Evolutionary conservation across 2,329 filamentous ascomycete species (phyloP).

Genomic region (Cyclaneusma minus): DNA sequence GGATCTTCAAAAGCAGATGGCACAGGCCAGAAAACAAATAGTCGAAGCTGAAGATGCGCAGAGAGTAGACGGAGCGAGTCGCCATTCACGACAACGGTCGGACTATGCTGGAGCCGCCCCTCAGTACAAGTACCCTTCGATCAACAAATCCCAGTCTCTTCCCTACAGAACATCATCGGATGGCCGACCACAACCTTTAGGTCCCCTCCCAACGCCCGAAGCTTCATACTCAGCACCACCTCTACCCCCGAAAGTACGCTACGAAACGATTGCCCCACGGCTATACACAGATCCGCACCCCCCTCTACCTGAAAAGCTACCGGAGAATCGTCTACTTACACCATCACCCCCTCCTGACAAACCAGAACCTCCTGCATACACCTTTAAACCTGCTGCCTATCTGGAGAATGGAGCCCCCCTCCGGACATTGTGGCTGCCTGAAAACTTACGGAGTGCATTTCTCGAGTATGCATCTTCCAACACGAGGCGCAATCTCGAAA

Average conservation of each 20-base stretch:
- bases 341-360: slow-evolving; percentile 5
- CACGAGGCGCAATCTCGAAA: slow-evolving; percentile 72
- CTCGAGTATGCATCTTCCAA: slow-evolving; percentile 60
- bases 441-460: slow-evolving; percentile 58
- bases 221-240: slow-evolving; percentile 2
- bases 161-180: too few relatives aligned
- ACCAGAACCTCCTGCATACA: slow-evolving; percentile 32
- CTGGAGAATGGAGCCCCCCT: slow-evolving; percentile 81
- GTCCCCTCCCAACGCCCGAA: slow-evolving; percentile 21
- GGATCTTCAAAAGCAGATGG: slow-evolving; percentile 33
- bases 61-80: slow-evolving; percentile 14
- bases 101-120: slow-evolving; percentile 8
- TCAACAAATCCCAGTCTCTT: too few relatives aligned
- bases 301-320: slow-evolving; percentile 13
- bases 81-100: slow-evolving; percentile 10
- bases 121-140: slow-evolving; percentile 40
- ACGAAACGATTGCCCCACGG: slow-evolving; percentile 7
- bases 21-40: slow-evolving; percentile 25
- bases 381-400: slow-evolving; percentile 72
- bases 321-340: neutral
- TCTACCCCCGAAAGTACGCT: slow-evolving; percentile 14
- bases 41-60: slow-evolving; percentile 3
- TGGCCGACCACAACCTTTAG: slow-evolving; percentile 32
- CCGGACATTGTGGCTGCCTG: slow-evolving; percentile 75
- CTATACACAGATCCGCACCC: slow-evolving; percentile 6